Percentiles rank a stretch among this genome's conserved stretches.
Conservation (phyloP, 331 rosid species). For the Ulmus americana region DNA sequence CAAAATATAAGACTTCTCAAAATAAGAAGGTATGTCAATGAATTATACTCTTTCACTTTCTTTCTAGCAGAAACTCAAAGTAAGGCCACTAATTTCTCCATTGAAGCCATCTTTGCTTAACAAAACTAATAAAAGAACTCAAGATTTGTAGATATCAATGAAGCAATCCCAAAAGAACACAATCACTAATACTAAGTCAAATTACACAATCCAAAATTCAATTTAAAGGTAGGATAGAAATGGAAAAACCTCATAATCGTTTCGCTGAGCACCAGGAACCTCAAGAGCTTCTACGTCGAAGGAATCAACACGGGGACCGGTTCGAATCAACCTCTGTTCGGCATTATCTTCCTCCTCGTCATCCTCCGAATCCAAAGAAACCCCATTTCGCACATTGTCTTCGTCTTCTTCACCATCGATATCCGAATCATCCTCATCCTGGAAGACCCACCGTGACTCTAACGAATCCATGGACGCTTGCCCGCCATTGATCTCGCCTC, state of each 20-base stretch:
- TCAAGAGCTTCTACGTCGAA: constrained; percentile 98
- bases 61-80: not conserved
- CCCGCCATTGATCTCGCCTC: constrained; percentile 46
- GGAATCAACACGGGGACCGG: constrained; percentile 89
- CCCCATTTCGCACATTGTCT: constrained; percentile 6
- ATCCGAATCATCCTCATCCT: constrained; percentile 73
- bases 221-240: not conserved
- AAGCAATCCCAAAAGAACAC: constrained; percentile 1
- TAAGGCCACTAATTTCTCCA: not conserved
- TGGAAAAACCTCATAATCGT: constrained; percentile 59
- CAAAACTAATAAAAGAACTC: not conserved
- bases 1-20: not conserved
- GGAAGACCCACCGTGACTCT: constrained; percentile 95
- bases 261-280: constrained; percentile 69
- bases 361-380: constrained; percentile 62
- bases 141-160: not conserved
- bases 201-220: not conserved
- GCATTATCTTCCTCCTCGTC: constrained; percentile 74
- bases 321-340: constrained; percentile 77
- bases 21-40: not conserved
- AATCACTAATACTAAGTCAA: not conserved
- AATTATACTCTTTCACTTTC: not conserved
- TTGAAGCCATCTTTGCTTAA: not conserved
- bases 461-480: constrained; percentile 55
- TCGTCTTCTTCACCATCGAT: constrained; percentile 56